phyloP scores from a whole-genome alignment of 2,329 filamentous ascomycete genomes.

The Ramichloridium luteum region DNA sequence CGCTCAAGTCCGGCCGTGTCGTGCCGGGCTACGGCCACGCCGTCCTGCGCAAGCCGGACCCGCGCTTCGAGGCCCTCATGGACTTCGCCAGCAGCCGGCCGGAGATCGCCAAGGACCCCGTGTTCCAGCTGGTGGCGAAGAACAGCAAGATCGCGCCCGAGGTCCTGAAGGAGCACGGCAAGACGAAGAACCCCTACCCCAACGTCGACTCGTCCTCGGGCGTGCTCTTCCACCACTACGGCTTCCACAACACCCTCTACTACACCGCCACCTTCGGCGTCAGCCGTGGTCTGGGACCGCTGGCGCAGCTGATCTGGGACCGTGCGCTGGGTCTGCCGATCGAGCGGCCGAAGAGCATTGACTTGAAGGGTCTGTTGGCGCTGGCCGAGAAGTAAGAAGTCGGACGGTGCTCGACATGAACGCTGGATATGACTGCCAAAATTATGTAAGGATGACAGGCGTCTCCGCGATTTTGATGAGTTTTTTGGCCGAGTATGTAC shows the following conservation, averaged over 20 bases:
- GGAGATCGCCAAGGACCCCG: constrained; percentile 73
- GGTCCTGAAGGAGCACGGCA: constrained; percentile 88
- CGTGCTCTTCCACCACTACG: constrained; percentile 95
- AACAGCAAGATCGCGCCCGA: constrained; percentile 84
- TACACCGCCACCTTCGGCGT: constrained; percentile 65
- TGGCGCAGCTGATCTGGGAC: constrained; percentile 95
- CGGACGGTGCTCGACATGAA: too few relatives aligned
- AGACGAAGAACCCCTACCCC: constrained; percentile 58
- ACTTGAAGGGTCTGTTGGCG: constrained; percentile 73
- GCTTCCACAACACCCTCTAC: constrained; percentile 93
- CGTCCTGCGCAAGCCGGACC: constrained; percentile 91
- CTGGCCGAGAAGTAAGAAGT: constrained; percentile 27
- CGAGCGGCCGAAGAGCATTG: constrained; percentile 95
- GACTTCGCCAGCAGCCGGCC: constrained; percentile 79
- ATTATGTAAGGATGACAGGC: too few relatives aligned
- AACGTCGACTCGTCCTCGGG: constrained; percentile 92
- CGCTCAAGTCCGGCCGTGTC: constrained; percentile 85
- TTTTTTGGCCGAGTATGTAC: too few relatives aligned
- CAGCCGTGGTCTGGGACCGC: constrained; percentile 65
- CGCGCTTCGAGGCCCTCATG: constrained; percentile 92
- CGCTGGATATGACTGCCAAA: too few relatives aligned
- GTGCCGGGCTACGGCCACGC: constrained; percentile 93
- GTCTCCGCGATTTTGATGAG: too few relatives aligned
- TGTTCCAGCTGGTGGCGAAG: constrained; percentile 88
- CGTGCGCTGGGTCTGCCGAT: constrained; percentile 86